Evolutionary conservation across 2,329 filamentous ascomycete species (phyloP).

Genomic region (Nemania sp.): DNA sequence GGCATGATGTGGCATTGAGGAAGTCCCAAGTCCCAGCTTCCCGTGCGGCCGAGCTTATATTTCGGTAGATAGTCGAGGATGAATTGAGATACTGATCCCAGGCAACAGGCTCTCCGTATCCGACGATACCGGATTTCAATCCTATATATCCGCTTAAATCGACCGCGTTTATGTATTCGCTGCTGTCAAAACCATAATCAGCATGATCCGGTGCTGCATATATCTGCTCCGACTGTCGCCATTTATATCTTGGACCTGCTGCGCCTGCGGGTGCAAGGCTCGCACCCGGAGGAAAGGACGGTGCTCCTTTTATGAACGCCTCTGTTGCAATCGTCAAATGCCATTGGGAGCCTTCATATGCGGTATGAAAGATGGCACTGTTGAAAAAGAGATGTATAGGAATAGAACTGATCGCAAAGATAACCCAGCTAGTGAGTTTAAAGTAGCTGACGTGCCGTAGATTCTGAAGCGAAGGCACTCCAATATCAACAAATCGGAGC

Average conservation of each 20-base stretch:
- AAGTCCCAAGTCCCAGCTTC: not conserved
- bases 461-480: constrained; percentile 40
- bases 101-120: not conserved
- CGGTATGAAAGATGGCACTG: constrained; percentile 36
- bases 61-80: not conserved
- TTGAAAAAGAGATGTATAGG: constrained; percentile 39
- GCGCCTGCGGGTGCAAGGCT: constrained; percentile 5
- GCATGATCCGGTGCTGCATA: not conserved
- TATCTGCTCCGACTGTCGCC: not conserved
- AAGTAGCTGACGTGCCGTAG: constrained; percentile 31
- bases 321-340: constrained; percentile 17
- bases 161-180: too few relatives aligned
- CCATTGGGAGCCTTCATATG: constrained; percentile 6
- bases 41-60: not conserved
- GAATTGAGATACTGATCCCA: not conserved
- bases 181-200: not conserved
- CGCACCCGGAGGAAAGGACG: constrained; percentile 12
- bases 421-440: constrained; percentile 30
- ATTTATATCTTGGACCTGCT: not conserved
- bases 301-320: constrained; percentile 4
- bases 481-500: constrained; percentile 4
- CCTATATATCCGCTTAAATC: too few relatives aligned
- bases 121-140: too few relatives aligned
- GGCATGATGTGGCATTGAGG: not conserved
- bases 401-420: constrained; percentile 33